A percentile compares a stretch with the other conserved stretches of the same genome.
These are phyloP conservation scores for Torulaspora delbrueckii DNA, from an alignment of 805 yeast genomes.

Conservation along the genomic window DNA sequence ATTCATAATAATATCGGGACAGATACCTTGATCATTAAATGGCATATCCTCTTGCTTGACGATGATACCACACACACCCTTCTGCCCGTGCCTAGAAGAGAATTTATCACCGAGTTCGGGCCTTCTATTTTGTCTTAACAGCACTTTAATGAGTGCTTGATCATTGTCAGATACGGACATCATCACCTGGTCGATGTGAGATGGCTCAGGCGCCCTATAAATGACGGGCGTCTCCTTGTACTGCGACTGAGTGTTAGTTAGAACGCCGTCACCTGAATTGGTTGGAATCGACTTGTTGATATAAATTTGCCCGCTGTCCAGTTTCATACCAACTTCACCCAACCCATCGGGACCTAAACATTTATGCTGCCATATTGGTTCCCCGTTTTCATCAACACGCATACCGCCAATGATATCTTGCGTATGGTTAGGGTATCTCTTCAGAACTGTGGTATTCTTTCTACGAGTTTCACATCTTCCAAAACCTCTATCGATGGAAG, in stretches of 20 bases:
- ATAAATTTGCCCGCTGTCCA: conserved; percentile 90
- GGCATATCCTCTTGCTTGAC: conserved; percentile 97
- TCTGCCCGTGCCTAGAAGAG: conserved; percentile 96
- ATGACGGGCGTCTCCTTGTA: conserved; percentile 88
- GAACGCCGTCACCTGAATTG: conserved; percentile 60
- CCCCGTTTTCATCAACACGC: conserved; percentile 76
- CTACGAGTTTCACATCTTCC: conserved; percentile 96
- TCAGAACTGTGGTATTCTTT: conserved; percentile 83
- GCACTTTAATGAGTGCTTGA: conserved; percentile 87
- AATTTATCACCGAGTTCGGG: conserved; percentile 98
- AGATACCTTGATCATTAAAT: conserved; percentile 84
- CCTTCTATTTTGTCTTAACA: conserved; percentile 90
- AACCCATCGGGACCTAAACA: conserved; percentile 91
- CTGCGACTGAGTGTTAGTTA: conserved; percentile 39
- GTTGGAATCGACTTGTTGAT: conserved; percentile 91
- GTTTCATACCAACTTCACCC: conserved; percentile 90
- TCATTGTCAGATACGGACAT: conserved; percentile 94
- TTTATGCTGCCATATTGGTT: conserved; percentile 80
- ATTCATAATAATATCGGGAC: conserved; percentile 96
- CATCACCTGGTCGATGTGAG: conserved; percentile 95
- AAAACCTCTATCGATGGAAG: conserved; percentile 93
- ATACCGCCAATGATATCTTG: conserved; percentile 88
- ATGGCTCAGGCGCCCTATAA: conserved; percentile 92
- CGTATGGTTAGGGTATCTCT: conserved; percentile 90
- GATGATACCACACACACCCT: conserved; percentile 98